phyloP scores from a whole-genome alignment of 208 protist genomes.

The Jaenimonas drosophilae region DNA sequence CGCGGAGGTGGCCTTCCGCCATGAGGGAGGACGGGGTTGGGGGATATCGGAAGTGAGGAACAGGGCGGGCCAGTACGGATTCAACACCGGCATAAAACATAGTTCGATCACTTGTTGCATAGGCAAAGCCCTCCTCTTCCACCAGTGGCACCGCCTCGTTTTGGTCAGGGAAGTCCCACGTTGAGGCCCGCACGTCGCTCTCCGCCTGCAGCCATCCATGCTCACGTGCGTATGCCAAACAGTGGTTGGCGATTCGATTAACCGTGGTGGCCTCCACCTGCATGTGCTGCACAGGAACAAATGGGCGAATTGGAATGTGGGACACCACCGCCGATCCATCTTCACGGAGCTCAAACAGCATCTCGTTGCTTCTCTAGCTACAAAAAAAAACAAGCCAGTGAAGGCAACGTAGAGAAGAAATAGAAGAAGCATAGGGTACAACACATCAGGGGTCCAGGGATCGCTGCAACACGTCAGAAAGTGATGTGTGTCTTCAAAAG shows the following conservation, averaged over 20 bases:
- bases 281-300: constrained; percentile 53
- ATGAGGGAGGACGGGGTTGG: constrained; percentile 30
- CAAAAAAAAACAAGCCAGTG: constrained; percentile 1
- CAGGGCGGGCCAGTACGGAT: constrained; percentile 14
- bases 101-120: constrained; percentile 18
- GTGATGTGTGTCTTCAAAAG: no score
- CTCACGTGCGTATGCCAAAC: constrained; percentile 41
- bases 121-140: neutral
- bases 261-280: constrained; percentile 35
- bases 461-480: no score
- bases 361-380: neutral
- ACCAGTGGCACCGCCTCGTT: neutral
- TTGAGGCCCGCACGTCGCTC: neutral
- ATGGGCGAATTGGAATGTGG: constrained; percentile 9
- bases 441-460: no score
- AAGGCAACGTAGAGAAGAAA: neutral
- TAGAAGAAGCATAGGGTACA: no score
- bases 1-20: constrained; percentile 15
- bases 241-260: constrained; percentile 40
- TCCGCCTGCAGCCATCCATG: constrained; percentile 48
- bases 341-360: neutral
- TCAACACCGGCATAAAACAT: constrained; percentile 60
- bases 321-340: neutral
- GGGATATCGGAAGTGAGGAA: constrained; percentile 13
- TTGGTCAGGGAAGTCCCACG: neutral